Evolutionary conservation across 495 filamentous ascomycete genomes (phyloP).

Genomic region (Cairneyella variabilis): DNA sequence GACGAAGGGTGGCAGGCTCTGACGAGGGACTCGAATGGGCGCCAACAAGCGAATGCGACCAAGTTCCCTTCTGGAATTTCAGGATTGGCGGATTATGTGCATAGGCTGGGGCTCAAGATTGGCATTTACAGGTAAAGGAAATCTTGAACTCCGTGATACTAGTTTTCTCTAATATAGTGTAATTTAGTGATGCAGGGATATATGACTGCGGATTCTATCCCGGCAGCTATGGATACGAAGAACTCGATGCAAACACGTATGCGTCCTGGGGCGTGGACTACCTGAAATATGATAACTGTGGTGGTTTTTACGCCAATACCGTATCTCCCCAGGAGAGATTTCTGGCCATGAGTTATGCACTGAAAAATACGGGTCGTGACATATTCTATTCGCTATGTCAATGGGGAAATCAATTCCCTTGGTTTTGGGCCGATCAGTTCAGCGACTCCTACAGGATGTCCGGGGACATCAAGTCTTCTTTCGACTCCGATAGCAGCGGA

Average conservation of each 20-base stretch:
- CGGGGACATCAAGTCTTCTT: constrained; percentile 35
- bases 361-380: constrained; percentile 26
- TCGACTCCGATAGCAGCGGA: constrained; percentile 23
- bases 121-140: constrained; percentile 27
- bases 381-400: constrained; percentile 34
- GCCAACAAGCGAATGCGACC: constrained; percentile 10
- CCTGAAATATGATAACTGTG: constrained; percentile 34
- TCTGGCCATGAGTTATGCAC: constrained; percentile 30
- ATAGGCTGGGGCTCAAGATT: constrained; percentile 27
- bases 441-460: constrained; percentile 30
- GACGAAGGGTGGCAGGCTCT: constrained; percentile 53
- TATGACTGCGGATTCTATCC: constrained; percentile 28
- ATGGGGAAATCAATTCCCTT: constrained; percentile 32
- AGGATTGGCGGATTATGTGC: constrained; percentile 28
- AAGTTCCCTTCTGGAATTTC: constrained; percentile 31
- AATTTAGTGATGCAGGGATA: constrained; percentile 9
- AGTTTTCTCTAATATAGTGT: neutral
- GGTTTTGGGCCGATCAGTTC: constrained; percentile 28
- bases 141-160: neutral
- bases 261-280: constrained; percentile 33
- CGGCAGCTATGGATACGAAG: constrained; percentile 33
- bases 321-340: constrained; percentile 2
- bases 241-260: constrained; percentile 32
- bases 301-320: constrained; percentile 21
- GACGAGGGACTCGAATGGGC: constrained; percentile 36